Base-by-base conservation (phyloP, 352 stramenopile genomes). In the Pythium pyrilobum region DNA sequence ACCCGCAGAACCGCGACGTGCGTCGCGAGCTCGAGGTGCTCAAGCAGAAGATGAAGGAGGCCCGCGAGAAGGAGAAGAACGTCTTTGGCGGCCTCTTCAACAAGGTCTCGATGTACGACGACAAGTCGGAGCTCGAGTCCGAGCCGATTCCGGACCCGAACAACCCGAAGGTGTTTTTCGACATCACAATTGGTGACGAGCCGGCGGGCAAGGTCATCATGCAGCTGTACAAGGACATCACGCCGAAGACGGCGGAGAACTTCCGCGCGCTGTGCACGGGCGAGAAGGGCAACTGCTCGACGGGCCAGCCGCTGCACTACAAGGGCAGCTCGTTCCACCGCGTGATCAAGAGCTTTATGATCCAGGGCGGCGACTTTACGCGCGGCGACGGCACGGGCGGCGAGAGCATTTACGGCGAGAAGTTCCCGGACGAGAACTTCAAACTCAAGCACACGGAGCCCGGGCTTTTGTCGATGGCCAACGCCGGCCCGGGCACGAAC, bases 291-390 rank as follows among this genome's bases (percentile, higher is more conserved):
- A 81, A 85, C 44, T 85, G 74, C 64, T 77, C 70, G 47, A 83
- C 74, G 31, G 84, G 85, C 41, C 53, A 89, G 63, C 85, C 87
- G 31, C 73, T 99, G 33, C 92, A 98, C 74, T 99, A 98, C 93
- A 99, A 99, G 81, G 95, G 94, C 57, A 97, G 76, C 64, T 62
- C 70, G 71, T 99, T 99, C 70, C 97, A 99, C 72, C 94, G 97
- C 47, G 92, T 99, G 52, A 99, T 99, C 71, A 97, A 98, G 71
- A 95, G 89, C 46, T 99, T 99, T 64, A 99, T 99, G 96, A 74
- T 99, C 41, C 96, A 99, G 77, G 96, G 96, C 42, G 93, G 96
- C 20, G 96, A 98, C 72, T 99, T 99, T 66, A 99, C 96, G 31
- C 66, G 86, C 50, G 87, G 89, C 34, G 97, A 98, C 61, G 96